Percentiles rank a stretch among this genome's conserved stretches.
These are phyloP conservation scores for Chaetomium cochliodes DNA, from an alignment of 495 filamentous ascomycete species.

Conservation along the genomic window DNA sequence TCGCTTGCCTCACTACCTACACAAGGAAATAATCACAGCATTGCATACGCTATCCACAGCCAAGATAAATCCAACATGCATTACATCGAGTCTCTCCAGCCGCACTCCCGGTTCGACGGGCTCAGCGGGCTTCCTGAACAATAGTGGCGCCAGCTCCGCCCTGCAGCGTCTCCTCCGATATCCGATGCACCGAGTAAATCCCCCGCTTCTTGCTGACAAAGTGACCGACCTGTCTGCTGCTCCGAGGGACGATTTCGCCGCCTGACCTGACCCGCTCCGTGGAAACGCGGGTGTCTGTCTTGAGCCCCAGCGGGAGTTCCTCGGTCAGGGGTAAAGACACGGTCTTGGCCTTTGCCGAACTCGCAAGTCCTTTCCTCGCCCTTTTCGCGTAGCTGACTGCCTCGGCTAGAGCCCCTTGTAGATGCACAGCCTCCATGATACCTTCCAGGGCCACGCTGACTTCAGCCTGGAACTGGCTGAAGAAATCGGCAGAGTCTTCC, in stretches of 20 bases:
- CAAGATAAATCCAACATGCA: background rate
- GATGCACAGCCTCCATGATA: constrained; percentile 67
- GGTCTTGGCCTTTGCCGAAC: constrained; percentile 22
- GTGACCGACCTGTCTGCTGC: constrained; percentile 66
- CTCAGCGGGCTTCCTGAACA: constrained; percentile 27
- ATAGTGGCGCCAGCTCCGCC: constrained; percentile 18
- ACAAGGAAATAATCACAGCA: background rate
- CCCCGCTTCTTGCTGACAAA: constrained; percentile 68
- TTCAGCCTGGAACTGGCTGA: constrained; percentile 67
- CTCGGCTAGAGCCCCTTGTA: constrained; percentile 67
- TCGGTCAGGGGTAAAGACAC: constrained; percentile 24
- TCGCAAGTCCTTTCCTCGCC: constrained; percentile 35
- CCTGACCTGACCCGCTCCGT: constrained; percentile 57
- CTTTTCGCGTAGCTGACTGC: constrained; percentile 63
- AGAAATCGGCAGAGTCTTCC: constrained; percentile 59
- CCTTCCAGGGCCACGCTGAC: constrained; percentile 74
- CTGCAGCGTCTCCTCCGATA: constrained; percentile 48
- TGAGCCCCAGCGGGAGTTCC: constrained; percentile 67
- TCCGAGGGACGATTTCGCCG: constrained; percentile 63
- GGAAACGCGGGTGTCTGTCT: constrained; percentile 54
- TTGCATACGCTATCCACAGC: background rate
- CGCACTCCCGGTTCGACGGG: background rate
- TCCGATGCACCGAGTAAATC: constrained; percentile 74
- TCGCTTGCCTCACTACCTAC: background rate
- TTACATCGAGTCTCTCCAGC: background rate